Percentiles rank a stretch among this genome's conserved stretches.
phyloP scores from a whole-genome alignment of 1,284 basidiomycete genomes.

The Cerioporus squamosus region DNA sequence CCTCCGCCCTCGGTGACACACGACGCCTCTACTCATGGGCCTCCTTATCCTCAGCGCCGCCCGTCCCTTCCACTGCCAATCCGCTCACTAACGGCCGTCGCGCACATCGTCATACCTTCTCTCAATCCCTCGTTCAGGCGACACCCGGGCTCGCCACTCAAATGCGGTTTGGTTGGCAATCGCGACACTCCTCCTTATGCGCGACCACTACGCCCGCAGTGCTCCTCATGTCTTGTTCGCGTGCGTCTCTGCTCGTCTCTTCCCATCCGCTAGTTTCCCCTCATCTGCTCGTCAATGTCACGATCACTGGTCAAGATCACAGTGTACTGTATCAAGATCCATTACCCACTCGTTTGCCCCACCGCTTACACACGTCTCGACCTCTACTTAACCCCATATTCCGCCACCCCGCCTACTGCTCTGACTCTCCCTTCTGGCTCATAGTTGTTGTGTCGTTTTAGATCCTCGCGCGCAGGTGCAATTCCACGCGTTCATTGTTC shows the following conservation, averaged over 20 bases:
- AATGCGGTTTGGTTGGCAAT: no score
- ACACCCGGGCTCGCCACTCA: no score
- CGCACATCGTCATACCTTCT: no score
- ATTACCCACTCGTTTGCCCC: constrained; percentile 12
- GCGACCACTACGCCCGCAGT: not conserved
- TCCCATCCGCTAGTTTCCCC: not conserved
- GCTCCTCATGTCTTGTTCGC: constrained; percentile 2
- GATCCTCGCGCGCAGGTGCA: not conserved
- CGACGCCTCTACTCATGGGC: no score
- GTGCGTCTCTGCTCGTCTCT: not conserved
- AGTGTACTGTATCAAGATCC: constrained; percentile 25
- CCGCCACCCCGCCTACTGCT: not conserved
- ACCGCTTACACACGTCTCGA: not conserved
- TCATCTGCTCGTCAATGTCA: constrained; percentile 17
- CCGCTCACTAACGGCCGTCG: no score
- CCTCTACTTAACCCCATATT: no score
- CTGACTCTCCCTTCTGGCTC: not conserved
- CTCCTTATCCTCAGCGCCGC: no score
- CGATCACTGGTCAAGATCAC: constrained; percentile 11
- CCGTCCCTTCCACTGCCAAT: no score
- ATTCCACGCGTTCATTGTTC: constrained; percentile 3
- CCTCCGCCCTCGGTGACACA: no score
- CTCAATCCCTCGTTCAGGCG: no score
- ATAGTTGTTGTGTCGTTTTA: not conserved
- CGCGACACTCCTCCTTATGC: no score